Evolutionary conservation across 306 rosid genomes (phyloP), one percentile per base, ranked within the genome.

Genomic region (Glycine latifolia): DNA sequence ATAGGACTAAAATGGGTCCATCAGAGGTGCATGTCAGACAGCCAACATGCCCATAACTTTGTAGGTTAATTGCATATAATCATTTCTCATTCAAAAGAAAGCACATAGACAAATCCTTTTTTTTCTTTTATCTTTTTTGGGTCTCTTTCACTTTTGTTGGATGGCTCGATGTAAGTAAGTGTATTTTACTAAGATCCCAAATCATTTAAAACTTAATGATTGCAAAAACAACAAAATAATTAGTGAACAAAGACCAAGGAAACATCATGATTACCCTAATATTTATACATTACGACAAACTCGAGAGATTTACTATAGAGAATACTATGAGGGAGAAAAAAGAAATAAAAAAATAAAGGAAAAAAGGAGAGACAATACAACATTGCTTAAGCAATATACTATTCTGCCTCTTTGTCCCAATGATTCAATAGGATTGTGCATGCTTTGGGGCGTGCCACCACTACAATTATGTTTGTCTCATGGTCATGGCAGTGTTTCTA

Each of bases 1-100:
- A 60, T 35, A 59, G 55, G 49, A 52, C 63, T 55, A 71, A 7
- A 43, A 43, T 47, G 86, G 86, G 76, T 13, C 85, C 71, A 43
- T 4, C 41, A 53, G 59, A 53, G 80, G 87, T 83, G 97, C 91
- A 91, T 88, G 97, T 93, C 97, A 82, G 97, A 90, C 93, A 91
- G 70, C 81, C 83, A 87, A 87, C 85, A 79, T 89, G 86, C 81
- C 79, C 75, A 63, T 73, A 90, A 78, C 73, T 81, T 82, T 81
- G 80, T 76, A 76, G 87, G 88, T 82, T 85, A 80, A 75, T 83
- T 81, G 85, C 78, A 85, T 43, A 79, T 81, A 91, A 91, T 89
- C 79, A 92, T 88, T 80, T 76, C 70, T 79, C 81, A 76, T 88
- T 87, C 77, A 82, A 89, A 87, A 82, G 77, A 63, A 87, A 82